Evolutionary conservation across 495 filamentous ascomycete species (phyloP).

Genomic region (Corynascus novoguineensis): DNA sequence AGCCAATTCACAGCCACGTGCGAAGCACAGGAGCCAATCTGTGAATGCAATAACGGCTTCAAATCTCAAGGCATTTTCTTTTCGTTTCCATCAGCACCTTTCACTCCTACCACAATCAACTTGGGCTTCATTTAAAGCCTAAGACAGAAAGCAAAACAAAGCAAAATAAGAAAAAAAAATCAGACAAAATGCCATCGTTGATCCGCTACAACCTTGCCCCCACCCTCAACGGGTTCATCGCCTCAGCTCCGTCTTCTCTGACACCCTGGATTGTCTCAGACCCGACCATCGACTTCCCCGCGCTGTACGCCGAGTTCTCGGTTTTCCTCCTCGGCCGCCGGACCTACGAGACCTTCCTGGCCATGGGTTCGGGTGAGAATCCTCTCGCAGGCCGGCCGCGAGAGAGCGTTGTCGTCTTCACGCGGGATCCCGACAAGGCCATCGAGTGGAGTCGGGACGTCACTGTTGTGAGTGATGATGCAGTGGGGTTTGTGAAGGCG

Average conservation of each 20-base stretch:
- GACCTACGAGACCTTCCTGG: constrained; percentile 15
- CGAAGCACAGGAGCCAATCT: no score
- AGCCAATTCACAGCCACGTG: no score
- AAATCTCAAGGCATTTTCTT: no score
- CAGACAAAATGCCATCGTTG: not conserved
- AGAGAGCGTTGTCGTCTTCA: constrained; percentile 9
- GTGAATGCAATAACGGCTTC: no score
- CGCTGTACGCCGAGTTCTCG: constrained; percentile 12
- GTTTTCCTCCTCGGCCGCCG: constrained; percentile 17
- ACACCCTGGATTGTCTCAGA: constrained; percentile 15
- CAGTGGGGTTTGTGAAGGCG: constrained; percentile 1
- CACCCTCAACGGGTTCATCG: constrained; percentile 21
- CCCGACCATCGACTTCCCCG: constrained; percentile 16
- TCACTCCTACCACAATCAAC: no score
- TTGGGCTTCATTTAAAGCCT: no score
- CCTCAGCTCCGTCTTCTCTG: not conserved
- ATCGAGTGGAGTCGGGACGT: not conserved
- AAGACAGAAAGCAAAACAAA: not conserved
- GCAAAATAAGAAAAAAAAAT: not conserved
- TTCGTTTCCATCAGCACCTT: no score
- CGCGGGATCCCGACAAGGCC: not conserved
- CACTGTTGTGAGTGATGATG: constrained; percentile 4
- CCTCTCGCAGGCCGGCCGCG: not conserved
- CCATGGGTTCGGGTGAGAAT: constrained; percentile 1
- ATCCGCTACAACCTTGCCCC: constrained; percentile 20